Base-by-base conservation (phyloP, 208 protist species). In the Sergeia podlipaevii region DNA sequence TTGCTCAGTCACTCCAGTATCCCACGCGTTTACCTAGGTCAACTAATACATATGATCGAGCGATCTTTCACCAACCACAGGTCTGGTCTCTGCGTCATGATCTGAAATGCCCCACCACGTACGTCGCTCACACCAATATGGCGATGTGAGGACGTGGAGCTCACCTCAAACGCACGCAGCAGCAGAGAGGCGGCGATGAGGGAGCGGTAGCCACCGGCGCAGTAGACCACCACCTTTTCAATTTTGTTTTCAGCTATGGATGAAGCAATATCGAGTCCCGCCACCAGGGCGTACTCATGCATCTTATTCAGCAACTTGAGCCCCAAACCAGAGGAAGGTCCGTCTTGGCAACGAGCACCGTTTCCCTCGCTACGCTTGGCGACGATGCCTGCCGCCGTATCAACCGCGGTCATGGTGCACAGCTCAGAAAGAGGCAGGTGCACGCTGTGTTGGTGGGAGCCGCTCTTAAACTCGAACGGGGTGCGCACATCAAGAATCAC, bases 1-100 rank as follows among this genome's bases (percentile, higher is more conserved):
- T 11, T 20, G 34, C 13, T 27, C 17, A 36, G 1, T 38, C 11
- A 41, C 13, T 17, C 28, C n/a, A n/a, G n/a, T 39, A 29, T 55
- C 18, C 17, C n/a, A 49, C 17, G 18, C 18, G 47, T 43, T 69
- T 93, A 93, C 64, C 85, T 21, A 29, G 85, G 85, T 93, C 85
- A 93, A 72, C 80, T 89, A 77, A 89, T 86, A 45, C 82, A 93
- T 34, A 93, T 75, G 46, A 90, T 89, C 20, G 72, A 83, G 6
- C 86, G 65, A 41, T 93, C 82, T 70, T 89, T 93, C 30, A 90
- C 82, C 11, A 49, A 59, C 81, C 86, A 90, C 26, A 87, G 66
- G 51, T 90, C 79, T 1, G 81, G 81, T n/a, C 79, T 64, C 51
- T 89, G 76, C 39, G 77, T 77, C 86, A 93, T 93, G 39, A 93